These are phyloP conservation scores for Pilasporangium apinafurcum DNA, from an alignment of 352 stramenopile species.

Conservation along the genomic window DNA sequence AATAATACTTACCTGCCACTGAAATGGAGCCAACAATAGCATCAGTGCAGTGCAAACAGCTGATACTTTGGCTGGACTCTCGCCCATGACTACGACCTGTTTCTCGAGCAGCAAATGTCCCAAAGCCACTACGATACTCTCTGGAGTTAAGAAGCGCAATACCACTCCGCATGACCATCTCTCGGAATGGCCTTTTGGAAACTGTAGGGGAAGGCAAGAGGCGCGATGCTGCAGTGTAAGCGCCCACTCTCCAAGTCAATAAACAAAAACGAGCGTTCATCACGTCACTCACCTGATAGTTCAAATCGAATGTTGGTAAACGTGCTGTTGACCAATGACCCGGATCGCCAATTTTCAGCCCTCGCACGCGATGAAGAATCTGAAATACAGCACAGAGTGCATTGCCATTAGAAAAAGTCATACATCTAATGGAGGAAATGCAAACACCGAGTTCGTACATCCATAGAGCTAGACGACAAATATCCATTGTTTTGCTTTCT, in stretches of 20 bases:
- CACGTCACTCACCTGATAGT: constrained; percentile 78
- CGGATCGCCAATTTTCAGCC: constrained; percentile 60
- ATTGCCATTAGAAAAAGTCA: background rate
- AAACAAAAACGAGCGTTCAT: no score
- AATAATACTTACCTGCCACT: constrained; percentile 47
- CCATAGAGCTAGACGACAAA: constrained; percentile 26
- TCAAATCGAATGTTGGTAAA: constrained; percentile 53
- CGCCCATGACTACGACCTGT: constrained; percentile 74
- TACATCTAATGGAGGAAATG: background rate
- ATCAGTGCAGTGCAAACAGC: constrained; percentile 65
- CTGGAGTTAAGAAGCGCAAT: constrained; percentile 43
- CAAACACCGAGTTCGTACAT: constrained; percentile 17
- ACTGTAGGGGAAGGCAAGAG: constrained; percentile 10
- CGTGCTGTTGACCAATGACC: constrained; percentile 53
- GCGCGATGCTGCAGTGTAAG: background rate
- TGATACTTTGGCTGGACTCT: constrained; percentile 55
- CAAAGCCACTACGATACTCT: constrained; percentile 66
- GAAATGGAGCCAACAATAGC: constrained; percentile 68
- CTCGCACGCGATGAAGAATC: constrained; percentile 59
- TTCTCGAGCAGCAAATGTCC: constrained; percentile 71
- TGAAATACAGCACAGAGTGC: constrained; percentile 11
- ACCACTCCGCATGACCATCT: constrained; percentile 67
- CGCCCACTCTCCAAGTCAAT: background rate
- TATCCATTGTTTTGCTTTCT: constrained; percentile 2
- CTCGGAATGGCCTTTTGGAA: constrained; percentile 62